These are phyloP conservation scores for Themeda triandra DNA, from an alignment of 176 grass and related monocot species.

Conservation along the genomic window DNA sequence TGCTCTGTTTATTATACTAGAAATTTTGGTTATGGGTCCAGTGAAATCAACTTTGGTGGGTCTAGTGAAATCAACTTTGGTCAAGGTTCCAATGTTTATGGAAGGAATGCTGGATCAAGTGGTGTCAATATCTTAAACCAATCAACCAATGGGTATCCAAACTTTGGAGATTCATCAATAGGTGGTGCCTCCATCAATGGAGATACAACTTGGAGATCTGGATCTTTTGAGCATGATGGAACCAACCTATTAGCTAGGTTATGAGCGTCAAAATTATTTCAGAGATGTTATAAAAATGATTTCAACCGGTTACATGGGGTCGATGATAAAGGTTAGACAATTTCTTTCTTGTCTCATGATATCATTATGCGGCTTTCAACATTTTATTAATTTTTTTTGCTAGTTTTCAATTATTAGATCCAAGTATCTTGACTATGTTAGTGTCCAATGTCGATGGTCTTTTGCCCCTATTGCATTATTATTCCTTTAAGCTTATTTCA, in stretches of 20 bases:
- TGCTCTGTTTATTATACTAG: constrained; percentile 48
- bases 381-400: background rate
- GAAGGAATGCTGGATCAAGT: constrained; percentile 59
- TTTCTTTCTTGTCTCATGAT: constrained; percentile 1
- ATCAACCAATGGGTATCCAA: constrained; percentile 67
- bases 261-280: constrained; percentile 61
- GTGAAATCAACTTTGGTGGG: constrained; percentile 61
- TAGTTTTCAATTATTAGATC: constrained; percentile 12
- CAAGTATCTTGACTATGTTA: background rate
- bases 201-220: constrained; percentile 67
- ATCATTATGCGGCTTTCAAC: background rate
- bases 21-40: constrained; percentile 60
- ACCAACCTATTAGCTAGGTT: constrained; percentile 58
- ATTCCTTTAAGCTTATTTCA: background rate
- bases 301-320: constrained; percentile 63
- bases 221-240: constrained; percentile 71
- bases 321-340: constrained; percentile 73
- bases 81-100: constrained; percentile 51
- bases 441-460: background rate
- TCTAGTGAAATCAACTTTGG: constrained; percentile 54
- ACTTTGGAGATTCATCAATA: constrained; percentile 61
- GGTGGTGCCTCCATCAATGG: constrained; percentile 68
- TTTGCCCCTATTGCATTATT: background rate
- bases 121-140: constrained; percentile 48
- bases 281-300: constrained; percentile 59